phyloP scores from a whole-genome alignment of 495 filamentous ascomycete species.

The Neurospora sp. region DNA sequence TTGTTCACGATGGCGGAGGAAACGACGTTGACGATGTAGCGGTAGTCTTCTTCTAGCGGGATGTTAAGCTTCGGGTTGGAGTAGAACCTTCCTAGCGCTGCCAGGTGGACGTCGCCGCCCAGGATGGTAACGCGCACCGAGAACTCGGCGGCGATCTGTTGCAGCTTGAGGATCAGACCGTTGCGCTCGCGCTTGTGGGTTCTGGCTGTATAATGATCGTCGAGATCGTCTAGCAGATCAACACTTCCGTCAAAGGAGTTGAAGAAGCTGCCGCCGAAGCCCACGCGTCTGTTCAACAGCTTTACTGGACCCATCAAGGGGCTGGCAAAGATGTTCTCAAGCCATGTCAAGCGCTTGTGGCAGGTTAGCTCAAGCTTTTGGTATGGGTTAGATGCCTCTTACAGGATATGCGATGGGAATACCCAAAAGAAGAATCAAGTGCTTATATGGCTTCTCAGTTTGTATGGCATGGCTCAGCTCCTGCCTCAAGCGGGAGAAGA shows the following conservation, averaged over 20 bases:
- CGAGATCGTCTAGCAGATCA: conserved; percentile 85
- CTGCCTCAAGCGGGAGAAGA: conserved; percentile 57
- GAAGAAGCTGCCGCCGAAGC: conserved; percentile 72
- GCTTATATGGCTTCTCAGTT: conserved; percentile 52
- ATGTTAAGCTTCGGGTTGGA: conserved; percentile 71
- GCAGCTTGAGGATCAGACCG: conserved; percentile 60
- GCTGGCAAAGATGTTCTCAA: conserved; percentile 77
- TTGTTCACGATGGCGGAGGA: conserved; percentile 92
- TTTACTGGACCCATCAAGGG: conserved; percentile 78
- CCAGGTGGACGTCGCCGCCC: conserved; percentile 88
- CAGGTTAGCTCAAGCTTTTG: not conserved
- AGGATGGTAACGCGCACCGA: conserved; percentile 77
- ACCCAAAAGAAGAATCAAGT: conserved; percentile 77
- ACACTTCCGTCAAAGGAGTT: conserved; percentile 87
- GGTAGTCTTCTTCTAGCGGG: conserved; percentile 74
- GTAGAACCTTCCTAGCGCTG: conserved; percentile 88
- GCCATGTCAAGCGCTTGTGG: conserved; percentile 73
- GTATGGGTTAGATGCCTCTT: conserved; percentile 8
- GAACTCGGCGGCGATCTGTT: conserved; percentile 58
- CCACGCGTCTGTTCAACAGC: conserved; percentile 84
- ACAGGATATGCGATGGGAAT: conserved; percentile 90
- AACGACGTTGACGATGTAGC: conserved; percentile 86
- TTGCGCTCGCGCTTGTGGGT: conserved; percentile 86
- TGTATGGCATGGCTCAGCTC: conserved; percentile 51
- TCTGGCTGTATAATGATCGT: conserved; percentile 89